Evolutionary conservation across 108 stramenopile species (phyloP).

Genomic region (Aureococcus anophagefferens): DNA sequence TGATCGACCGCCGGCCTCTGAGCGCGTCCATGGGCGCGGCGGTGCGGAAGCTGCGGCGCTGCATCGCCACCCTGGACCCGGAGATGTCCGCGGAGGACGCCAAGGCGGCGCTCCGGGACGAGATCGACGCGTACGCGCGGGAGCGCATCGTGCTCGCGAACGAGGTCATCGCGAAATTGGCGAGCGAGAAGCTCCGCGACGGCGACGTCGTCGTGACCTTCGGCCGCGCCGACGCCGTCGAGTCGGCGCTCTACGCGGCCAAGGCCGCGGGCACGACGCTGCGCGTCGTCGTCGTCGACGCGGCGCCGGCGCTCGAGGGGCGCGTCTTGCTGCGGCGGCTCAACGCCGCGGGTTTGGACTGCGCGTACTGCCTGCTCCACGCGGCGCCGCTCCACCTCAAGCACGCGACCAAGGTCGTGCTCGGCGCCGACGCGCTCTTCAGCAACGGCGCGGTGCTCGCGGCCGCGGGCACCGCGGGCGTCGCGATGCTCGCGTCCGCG

Average conservation of each 20-base stretch:
- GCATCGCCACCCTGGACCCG: constrained; percentile 73
- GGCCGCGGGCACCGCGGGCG: constrained; percentile 82
- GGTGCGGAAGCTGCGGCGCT: constrained; percentile 72
- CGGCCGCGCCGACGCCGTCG: constrained; percentile 59
- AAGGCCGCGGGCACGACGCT: constrained; percentile 37
- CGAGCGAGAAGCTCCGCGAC: constrained; percentile 64
- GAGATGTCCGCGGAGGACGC: constrained; percentile 64
- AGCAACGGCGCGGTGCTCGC: constrained; percentile 85
- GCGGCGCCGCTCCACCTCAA: constrained; percentile 85
- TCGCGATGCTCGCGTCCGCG: constrained; percentile 77
- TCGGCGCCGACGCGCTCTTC: constrained; percentile 92
- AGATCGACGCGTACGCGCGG: constrained; percentile 70
- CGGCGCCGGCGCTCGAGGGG: constrained; percentile 72
- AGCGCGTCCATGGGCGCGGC: constrained; percentile 93
- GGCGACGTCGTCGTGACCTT: constrained; percentile 88
- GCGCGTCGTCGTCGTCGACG: constrained; percentile 89
- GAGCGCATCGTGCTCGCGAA: constrained; percentile 82
- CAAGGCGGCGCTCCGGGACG: constrained; percentile 58
- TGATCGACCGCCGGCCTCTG: constrained; percentile 82
- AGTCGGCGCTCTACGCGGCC: constrained; percentile 43
- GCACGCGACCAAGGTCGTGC: constrained; percentile 86
- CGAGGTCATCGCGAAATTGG: constrained; percentile 70
- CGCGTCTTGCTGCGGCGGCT: constrained; percentile 54
- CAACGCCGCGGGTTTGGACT: constrained; percentile 55
- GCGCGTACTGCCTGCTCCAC: constrained; percentile 77